Evolutionary conservation across 2,329 filamentous ascomycete genomes (phyloP), one percentile per base, ranked within the genome.

Genomic region (Colletotrichum shisoi): DNA sequence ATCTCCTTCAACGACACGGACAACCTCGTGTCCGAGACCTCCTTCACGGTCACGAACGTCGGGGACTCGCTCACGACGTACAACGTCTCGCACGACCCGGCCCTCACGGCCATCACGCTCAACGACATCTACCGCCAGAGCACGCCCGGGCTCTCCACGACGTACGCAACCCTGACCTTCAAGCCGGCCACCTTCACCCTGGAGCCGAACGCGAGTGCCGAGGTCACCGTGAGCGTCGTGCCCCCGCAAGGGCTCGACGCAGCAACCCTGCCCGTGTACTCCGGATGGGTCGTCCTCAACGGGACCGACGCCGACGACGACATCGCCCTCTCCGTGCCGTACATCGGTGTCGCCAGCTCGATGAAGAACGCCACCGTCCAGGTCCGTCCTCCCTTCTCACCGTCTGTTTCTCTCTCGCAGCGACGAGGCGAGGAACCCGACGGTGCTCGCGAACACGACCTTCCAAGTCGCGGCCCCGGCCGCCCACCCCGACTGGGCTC

Each of bases 1-100:
- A 76, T 90, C 13, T 82, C 85, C 3, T 89, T 89, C 76, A 89
- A 89, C 72, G 87, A 90, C 73, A 87, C 86, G 0, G 84, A 85
- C 70, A 74, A 89, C 77, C 83, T 87, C 67, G 74, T 76, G 40
- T 74, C 79, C 7, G 78, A 77, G 1, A 77, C 82, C 40, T 81
- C 82, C 68, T 87, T 90, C 72, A 82, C 79, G 27, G 79, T 90
- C 67, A 80, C 75, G 70, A 90, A 90, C 76, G 77, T 79, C 7
- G 84, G 83, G 46, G 75, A 75, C 15, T 76, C 79, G 19, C 73
- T 79, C 0, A 74, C 85, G 51, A 83, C 81, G 6, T 88, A 87
- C 75, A 77, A 78, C 5, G 75, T 90, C 13, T 79, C 79, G 12
- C 80, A 87, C 67, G 74, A 81, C 2, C 80, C 81, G 1, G 81